Base-by-base conservation (phyloP, 2,329 filamentous ascomycete species). In the Orbilia ellipsospora region DNA sequence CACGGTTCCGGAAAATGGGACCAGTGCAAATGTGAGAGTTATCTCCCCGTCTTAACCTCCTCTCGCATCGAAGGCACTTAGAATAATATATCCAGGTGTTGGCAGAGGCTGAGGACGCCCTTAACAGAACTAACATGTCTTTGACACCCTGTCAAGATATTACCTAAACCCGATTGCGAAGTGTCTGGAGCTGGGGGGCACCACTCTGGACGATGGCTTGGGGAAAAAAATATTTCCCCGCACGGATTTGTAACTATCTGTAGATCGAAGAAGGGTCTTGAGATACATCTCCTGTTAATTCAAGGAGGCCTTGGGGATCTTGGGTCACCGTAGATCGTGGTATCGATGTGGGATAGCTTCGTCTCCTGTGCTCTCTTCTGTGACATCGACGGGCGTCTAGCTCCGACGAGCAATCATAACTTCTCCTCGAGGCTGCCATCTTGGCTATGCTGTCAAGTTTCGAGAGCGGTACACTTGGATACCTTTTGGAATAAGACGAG, bases 151-250 rank as follows among this genome's bases (percentile, higher is more conserved):
- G 69, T 73, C 69, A 66, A 67, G 55, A 62, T 61, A 48, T 73
- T 60, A 66, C 69, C 69, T 62, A 66, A 48, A 54, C 69, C 69
- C 62, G 69, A 73, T 62, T 73, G 69, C 62, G 69, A 73, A 66
- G 18, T 7, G 2, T 13, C 18, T 52, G 48, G 48, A 52, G 20
- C 48, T 52, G 48, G 48, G 12, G 10, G 18, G n/a, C 16, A 18
- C 20, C 5, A 4, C 20, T 20, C 18, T 52, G 1, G 40, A 20
- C 16, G 45, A 55, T 15, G 65, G 48, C 50, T 42, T 40, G 8
- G 23, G 23, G 23, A 44, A 42, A 23, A 12, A 28, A 62, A 56
- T 50, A 40, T 56, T 52, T 57, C 65, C 59, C 66, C 44, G 57
- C 44, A 61, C 56, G 16, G 18, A 6, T 26, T 57, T 23, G 18